phyloP scores from a whole-genome alignment of 176 grass and related monocot genomes.

The Aechmea fasciata region DNA sequence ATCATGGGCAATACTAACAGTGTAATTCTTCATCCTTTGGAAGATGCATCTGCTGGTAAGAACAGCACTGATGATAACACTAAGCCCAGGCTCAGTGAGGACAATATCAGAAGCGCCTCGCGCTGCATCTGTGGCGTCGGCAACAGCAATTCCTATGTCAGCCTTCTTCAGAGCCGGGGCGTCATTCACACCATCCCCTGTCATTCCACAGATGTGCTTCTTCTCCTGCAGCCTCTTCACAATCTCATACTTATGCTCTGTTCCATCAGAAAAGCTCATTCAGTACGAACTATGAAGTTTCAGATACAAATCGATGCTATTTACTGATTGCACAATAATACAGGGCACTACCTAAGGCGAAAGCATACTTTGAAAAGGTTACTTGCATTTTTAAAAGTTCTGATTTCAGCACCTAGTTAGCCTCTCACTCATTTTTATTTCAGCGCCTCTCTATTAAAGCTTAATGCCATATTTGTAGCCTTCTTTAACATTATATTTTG shows the following conservation, averaged over 20 bases:
- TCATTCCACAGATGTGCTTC: slow-evolving; percentile 26
- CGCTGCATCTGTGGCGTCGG: slow-evolving; percentile 19
- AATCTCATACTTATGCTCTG: slow-evolving; percentile 26
- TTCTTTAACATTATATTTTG: too few relatives aligned
- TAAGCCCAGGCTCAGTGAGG: slow-evolving; percentile 23
- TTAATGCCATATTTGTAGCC: too few relatives aligned
- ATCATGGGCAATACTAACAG: not conserved
- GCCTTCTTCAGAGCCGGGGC: slow-evolving; percentile 22
- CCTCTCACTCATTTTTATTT: too few relatives aligned
- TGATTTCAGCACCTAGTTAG: too few relatives aligned
- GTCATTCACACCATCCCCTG: slow-evolving; percentile 22
- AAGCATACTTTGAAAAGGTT: too few relatives aligned
- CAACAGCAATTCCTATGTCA: slow-evolving; percentile 23
- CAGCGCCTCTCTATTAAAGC: too few relatives aligned
- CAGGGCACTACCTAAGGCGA: too few relatives aligned
- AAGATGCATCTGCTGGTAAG: slow-evolving; percentile 27
- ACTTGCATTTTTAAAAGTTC: too few relatives aligned
- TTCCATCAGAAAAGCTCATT: not conserved
- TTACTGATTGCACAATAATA: not conserved
- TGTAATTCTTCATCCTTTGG: slow-evolving; percentile 30
- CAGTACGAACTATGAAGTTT: not conserved
- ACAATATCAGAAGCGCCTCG: slow-evolving; percentile 29
- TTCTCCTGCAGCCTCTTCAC: slow-evolving; percentile 22
- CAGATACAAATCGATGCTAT: not conserved
- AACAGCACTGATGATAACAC: slow-evolving; percentile 28